Percentiles rank a stretch among this genome's conserved stretches.
Evolutionary conservation across 495 filamentous ascomycete genomes (phyloP).

Genomic region (Tuber borchii): DNA sequence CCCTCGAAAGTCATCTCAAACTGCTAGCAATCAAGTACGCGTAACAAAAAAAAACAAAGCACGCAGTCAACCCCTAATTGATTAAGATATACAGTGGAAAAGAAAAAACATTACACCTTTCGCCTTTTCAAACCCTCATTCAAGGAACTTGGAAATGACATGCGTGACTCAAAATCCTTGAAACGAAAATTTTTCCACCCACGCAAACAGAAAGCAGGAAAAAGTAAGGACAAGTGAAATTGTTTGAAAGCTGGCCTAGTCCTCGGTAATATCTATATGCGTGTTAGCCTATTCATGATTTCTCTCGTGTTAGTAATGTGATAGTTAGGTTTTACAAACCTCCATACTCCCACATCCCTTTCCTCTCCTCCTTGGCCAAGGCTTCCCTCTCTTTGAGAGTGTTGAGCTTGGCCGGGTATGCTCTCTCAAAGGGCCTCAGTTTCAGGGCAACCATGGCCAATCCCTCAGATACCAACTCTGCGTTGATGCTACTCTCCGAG

Average conservation of each 20-base stretch:
- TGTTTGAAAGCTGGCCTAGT: constrained; percentile 2
- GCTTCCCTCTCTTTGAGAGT: constrained; percentile 60
- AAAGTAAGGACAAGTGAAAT: neutral
- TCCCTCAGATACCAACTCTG: constrained; percentile 72
- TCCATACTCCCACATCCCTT: constrained; percentile 97
- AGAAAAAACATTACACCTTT: neutral
- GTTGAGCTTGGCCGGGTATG: constrained; percentile 62
- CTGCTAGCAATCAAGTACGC: neutral
- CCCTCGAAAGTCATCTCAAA: neutral
- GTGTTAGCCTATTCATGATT: neutral
- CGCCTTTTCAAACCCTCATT: neutral
- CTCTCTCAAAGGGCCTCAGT: constrained; percentile 80
- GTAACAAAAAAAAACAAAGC: neutral
- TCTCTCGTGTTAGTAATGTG: constrained; percentile 67
- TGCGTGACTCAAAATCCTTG: neutral
- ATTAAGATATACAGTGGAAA: neutral
- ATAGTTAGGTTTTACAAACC: constrained; percentile 51
- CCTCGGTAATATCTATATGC: constrained; percentile 17
- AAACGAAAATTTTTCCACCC: neutral
- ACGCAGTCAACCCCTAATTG: neutral
- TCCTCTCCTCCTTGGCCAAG: constrained; percentile 65
- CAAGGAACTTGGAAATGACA: neutral
- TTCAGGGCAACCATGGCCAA: constrained; percentile 84
- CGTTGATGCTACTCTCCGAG: constrained; percentile 73
- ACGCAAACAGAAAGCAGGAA: neutral